A percentile compares a stretch with the other conserved stretches of the same genome.
phyloP scores from a whole-genome alignment of 2,329 filamentous ascomycete species.

The Alternaria atra region DNA sequence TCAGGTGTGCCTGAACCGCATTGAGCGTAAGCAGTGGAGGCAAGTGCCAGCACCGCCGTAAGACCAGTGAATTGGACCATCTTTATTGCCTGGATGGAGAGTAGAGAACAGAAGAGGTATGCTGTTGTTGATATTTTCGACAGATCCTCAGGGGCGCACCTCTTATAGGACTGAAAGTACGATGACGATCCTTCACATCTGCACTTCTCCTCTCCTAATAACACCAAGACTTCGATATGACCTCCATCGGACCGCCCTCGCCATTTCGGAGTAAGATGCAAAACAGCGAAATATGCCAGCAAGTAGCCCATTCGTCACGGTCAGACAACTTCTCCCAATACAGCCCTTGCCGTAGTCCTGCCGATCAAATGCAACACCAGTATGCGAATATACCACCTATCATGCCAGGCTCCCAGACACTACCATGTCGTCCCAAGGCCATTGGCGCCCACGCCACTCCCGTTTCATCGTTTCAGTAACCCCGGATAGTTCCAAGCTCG shows the following conservation, averaged over 20 bases:
- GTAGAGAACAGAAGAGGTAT: neutral
- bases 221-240: constrained; percentile 2
- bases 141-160: neutral
- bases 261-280: neutral
- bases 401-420: neutral
- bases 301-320: neutral
- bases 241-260: neutral
- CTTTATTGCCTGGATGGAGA: constrained; percentile 6
- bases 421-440: neutral
- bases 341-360: neutral
- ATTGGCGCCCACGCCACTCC: neutral
- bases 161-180: neutral
- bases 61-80: constrained; percentile 53
- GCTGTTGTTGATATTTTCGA: neutral
- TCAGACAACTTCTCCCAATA: neutral
- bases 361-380: neutral
- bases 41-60: constrained; percentile 55
- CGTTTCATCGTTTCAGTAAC: neutral
- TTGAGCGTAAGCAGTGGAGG: constrained; percentile 52
- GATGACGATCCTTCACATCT: neutral
- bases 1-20: constrained; percentile 60
- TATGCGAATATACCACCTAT: constrained; percentile 4
- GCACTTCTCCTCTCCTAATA: neutral
- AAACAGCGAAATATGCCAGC: neutral
- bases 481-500: neutral